Evolutionary conservation across 805 yeast species (phyloP), one percentile per base, ranked within the genome.

Genomic region (Priceomyces melissophilus): DNA sequence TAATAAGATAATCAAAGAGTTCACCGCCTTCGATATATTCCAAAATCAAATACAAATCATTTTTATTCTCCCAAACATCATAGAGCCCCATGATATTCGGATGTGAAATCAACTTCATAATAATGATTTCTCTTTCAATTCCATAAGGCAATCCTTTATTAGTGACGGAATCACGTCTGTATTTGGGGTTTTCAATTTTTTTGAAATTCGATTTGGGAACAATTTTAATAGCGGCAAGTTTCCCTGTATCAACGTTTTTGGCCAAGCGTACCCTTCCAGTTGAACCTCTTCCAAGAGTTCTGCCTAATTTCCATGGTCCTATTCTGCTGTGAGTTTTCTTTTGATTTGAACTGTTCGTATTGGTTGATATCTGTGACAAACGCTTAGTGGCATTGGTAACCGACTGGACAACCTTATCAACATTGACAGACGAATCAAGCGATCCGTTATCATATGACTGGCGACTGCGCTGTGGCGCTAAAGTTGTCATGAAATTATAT

Each of bases 21-120:
- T 86, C 95, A 44, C 95, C 95, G n/a, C 93, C 91, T 60, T 86
- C 90, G 26, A 86, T 91, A 58, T 84, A 86, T 57, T 86, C 95
- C 38, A 86, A 65, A 11, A 86, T 88, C 48, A 86, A 61, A 54
- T 82, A 86, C 42, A 93, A 71, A 45, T 91, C 96, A 56, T 87
- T 88, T 49, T 88, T 83, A 49, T 95, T 91, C 63, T 93, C 99
- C 98, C 98, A 93, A 16, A 93, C 99, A 58, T 93, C 99, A 53
- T 82, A 85, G 31, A 86, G 66, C 11, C 87, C 81, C 76, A 86
- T 74, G 34, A 86, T 86, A 58, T 86, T 84, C 25, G 85, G 83
- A 60, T 86, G 93, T 28, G 83, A 79, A 32, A 86, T 72, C 43
- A 86, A 69, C 60, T 86, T 86, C 95, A 86, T 86, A 45, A 86